These are phyloP conservation scores for Stygiomarasmius scandens DNA, from an alignment of 1,284 basidiomycete species.

Conservation along the genomic window DNA sequence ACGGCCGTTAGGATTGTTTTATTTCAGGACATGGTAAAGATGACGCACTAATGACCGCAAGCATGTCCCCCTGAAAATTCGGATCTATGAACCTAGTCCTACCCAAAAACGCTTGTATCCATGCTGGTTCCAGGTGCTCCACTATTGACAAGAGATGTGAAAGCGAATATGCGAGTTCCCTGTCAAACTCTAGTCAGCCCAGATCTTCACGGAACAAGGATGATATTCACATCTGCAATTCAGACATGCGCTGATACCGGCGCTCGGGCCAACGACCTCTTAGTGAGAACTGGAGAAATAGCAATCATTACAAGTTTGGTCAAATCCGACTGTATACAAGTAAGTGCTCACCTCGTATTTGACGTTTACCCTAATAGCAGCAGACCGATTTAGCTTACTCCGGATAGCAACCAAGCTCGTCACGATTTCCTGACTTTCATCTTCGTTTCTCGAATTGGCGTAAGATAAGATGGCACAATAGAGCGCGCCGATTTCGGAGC, in stretches of 20 bases:
- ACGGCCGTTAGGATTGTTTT: neutral
- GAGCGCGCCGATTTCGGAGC: conserved; percentile 59
- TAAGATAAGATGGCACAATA: conserved; percentile 74
- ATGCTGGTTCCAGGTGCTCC: conserved; percentile 68
- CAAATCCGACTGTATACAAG: too few relatives aligned
- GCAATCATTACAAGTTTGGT: neutral
- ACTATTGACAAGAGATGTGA: conserved; percentile 68
- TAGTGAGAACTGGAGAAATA: conserved; percentile 57
- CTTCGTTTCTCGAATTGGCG: conserved; percentile 51
- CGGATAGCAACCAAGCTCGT: conserved; percentile 64
- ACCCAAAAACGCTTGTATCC: conserved; percentile 76
- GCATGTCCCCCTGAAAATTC: conserved; percentile 81
- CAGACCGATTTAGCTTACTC: conserved; percentile 62
- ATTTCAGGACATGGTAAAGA: neutral
- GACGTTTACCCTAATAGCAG: conserved; percentile 58
- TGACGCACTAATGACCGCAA: conserved; percentile 74
- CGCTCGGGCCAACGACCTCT: conserved; percentile 70
- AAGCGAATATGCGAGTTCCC: conserved; percentile 62
- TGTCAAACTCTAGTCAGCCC: conserved; percentile 26
- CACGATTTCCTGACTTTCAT: conserved; percentile 54
- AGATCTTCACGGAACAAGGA: neutral
- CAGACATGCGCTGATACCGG: conserved; percentile 65
- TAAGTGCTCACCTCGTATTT: conserved; percentile 62
- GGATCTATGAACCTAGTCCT: conserved; percentile 79
- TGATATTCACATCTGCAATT: conserved; percentile 58